These are phyloP conservation scores for Leptographium flavum DNA, from an alignment of 2,329 filamentous ascomycete genomes.

Conservation along the genomic window DNA sequence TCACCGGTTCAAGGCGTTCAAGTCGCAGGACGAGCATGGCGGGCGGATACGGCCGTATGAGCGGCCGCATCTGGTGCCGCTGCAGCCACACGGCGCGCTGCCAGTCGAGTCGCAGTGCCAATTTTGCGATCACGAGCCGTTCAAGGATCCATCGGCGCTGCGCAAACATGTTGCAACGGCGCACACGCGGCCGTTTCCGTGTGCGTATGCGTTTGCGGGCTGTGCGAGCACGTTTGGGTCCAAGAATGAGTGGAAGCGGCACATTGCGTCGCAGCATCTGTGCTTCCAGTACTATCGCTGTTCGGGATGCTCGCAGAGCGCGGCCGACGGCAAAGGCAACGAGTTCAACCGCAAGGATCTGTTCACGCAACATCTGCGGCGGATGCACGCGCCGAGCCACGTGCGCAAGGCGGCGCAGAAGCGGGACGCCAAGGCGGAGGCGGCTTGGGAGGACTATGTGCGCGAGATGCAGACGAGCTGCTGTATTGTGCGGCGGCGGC, in stretches of 20 bases:
- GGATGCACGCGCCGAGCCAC: conserved; percentile 73
- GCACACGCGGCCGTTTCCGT: conserved; percentile 64
- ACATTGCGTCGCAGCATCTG: conserved; percentile 83
- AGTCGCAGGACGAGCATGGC: conserved; percentile 5
- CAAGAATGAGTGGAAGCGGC: conserved; percentile 97
- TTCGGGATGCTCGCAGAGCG: conserved; percentile 41
- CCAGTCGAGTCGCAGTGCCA: conserved; percentile 49
- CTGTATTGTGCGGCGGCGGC: conserved; percentile 50
- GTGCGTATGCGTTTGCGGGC: conserved; percentile 72
- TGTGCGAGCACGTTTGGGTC: conserved; percentile 75
- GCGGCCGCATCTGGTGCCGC: conserved; percentile 1
- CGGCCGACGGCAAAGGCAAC: conserved; percentile 41
- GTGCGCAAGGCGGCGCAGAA: conserved; percentile 44
- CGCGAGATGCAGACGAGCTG: conserved; percentile 63
- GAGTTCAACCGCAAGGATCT: conserved; percentile 92
- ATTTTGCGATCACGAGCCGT: conserved; percentile 48
- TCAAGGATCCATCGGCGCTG: conserved; percentile 52
- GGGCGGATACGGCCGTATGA: conserved; percentile 4
- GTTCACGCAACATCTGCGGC: conserved; percentile 84
- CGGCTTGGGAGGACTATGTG: conserved; percentile 50
- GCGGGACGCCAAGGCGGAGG: conserved; percentile 42
- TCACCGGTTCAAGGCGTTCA: conserved; percentile 6
- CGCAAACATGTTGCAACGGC: conserved; percentile 54
- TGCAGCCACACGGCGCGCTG: conserved; percentile 19
- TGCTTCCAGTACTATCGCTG: conserved; percentile 52